A percentile compares a stretch with the other conserved stretches of the same genome.
phyloP scores from a whole-genome alignment of 495 filamentous ascomycete species.

The Daldinia bambusicola region DNA sequence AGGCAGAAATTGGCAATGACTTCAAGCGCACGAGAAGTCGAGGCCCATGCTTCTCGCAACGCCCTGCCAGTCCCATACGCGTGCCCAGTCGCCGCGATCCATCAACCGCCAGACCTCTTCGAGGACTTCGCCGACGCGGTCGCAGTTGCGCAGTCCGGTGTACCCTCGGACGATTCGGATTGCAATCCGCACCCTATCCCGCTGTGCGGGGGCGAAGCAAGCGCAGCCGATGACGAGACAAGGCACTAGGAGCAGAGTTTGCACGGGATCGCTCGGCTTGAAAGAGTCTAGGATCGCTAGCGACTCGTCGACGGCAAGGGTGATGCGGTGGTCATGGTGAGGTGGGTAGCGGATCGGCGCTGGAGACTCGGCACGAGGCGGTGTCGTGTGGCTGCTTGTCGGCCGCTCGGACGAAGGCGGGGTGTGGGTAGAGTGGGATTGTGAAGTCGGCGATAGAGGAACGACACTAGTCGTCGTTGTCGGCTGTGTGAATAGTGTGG shows the following conservation, averaged over 20 bases:
- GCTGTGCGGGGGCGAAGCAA: conserved; percentile 74
- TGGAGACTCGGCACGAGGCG: conserved; percentile 58
- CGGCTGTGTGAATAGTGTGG: conserved; percentile 39
- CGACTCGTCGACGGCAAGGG: conserved; percentile 80
- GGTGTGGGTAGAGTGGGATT: conserved; percentile 55
- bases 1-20: not conserved
- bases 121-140: conserved; percentile 78
- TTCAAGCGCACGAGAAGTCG: conserved; percentile 74
- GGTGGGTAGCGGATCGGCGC: conserved; percentile 56
- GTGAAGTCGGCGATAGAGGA: conserved; percentile 54
- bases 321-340: conserved; percentile 69
- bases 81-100: conserved; percentile 75
- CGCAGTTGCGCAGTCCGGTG: conserved; percentile 82
- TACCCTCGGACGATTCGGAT: conserved; percentile 78
- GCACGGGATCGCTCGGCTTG: conserved; percentile 66
- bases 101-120: conserved; percentile 84
- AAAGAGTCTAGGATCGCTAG: conserved; percentile 70
- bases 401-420: conserved; percentile 38
- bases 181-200: conserved; percentile 73
- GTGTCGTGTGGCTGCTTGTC: conserved; percentile 39
- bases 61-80: conserved; percentile 89
- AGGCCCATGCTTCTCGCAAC: conserved; percentile 79
- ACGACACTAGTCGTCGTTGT: conserved; percentile 47
- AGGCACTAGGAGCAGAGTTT: conserved; percentile 87
- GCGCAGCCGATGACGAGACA: conserved; percentile 90